Percentiles rank a stretch among this genome's conserved stretches.
phyloP scores from a whole-genome alignment of 2,329 filamentous ascomycete species.

The Fusarium guadeloupense region DNA sequence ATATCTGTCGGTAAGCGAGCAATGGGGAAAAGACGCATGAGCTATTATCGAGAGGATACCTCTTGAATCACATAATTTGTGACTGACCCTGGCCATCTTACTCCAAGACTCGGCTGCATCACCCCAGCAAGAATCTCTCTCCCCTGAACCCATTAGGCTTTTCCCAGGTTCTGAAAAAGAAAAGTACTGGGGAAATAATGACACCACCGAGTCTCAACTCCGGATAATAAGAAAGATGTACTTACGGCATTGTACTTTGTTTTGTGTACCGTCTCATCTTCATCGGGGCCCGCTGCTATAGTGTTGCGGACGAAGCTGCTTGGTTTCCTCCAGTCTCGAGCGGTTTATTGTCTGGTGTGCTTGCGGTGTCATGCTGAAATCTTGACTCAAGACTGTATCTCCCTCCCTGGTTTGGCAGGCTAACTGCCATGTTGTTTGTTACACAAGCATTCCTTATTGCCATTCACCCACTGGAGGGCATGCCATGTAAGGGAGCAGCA shows the following conservation, averaged over 20 bases:
- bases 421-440: constrained; percentile 13
- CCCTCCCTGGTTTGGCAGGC: constrained; percentile 18
- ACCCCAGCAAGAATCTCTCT: constrained; percentile 27
- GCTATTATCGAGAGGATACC: background rate
- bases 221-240: background rate
- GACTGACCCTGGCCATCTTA: background rate
- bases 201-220: constrained; percentile 13
- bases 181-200: constrained; percentile 17
- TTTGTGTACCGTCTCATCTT: constrained; percentile 1
- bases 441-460: constrained; percentile 25
- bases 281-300: background rate
- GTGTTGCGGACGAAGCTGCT: background rate
- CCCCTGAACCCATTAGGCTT: constrained; percentile 31
- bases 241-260: constrained; percentile 2
- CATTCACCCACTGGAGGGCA: constrained; percentile 7
- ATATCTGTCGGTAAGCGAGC: background rate
- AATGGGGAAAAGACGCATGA: background rate
- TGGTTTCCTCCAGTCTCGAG: background rate
- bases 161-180: constrained; percentile 32
- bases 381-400: constrained; percentile 5
- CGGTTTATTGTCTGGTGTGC: background rate
- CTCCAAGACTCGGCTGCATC: constrained; percentile 15
- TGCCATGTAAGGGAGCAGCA: constrained; percentile 1
- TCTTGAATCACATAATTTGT: background rate
- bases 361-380: too few relatives aligned